These are phyloP conservation scores for Biancaea sappan DNA, from an alignment of 306 rosid genomes.

Conservation along the genomic window DNA sequence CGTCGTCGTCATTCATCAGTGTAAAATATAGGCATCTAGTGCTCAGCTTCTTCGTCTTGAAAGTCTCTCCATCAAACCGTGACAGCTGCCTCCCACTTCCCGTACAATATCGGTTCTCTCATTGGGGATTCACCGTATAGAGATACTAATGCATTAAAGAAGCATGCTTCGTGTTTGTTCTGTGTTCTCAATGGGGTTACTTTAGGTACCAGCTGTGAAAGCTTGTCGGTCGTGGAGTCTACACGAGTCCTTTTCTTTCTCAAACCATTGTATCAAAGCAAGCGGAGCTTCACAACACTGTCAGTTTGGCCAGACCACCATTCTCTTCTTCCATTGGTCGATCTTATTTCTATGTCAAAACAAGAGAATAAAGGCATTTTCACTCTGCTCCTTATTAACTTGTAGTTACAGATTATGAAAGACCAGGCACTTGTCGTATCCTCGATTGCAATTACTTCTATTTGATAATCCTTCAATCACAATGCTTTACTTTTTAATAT, in stretches of 20 bases:
- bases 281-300: slow-evolving; percentile 2
- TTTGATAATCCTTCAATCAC: slow-evolving; percentile 32
- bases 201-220: slow-evolving; percentile 42
- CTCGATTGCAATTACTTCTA: slow-evolving; percentile 26
- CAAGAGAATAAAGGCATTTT: not conserved
- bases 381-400: not conserved
- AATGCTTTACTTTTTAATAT: slow-evolving; percentile 74
- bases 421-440: not conserved
- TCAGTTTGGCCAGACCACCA: slow-evolving; percentile 38
- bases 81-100: slow-evolving; percentile 53
- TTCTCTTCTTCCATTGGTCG: slow-evolving; percentile 47
- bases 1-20: slow-evolving; percentile 20
- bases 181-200: slow-evolving; percentile 22
- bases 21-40: slow-evolving; percentile 10
- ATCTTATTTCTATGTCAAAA: slow-evolving; percentile 11
- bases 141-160: slow-evolving; percentile 42
- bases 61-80: slow-evolving; percentile 30
- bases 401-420: not conserved
- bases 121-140: slow-evolving; percentile 39
- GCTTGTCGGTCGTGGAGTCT: slow-evolving; percentile 57
- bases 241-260: slow-evolving; percentile 42
- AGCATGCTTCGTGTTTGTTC: slow-evolving; percentile 24
- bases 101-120: slow-evolving; percentile 37
- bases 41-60: slow-evolving; percentile 23
- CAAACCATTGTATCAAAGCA: slow-evolving; percentile 9